A percentile compares a stretch with the other conserved stretches of the same genome.
Conservation (phyloP, 306 rosid genomes). For the Medicago lupulina region DNA sequence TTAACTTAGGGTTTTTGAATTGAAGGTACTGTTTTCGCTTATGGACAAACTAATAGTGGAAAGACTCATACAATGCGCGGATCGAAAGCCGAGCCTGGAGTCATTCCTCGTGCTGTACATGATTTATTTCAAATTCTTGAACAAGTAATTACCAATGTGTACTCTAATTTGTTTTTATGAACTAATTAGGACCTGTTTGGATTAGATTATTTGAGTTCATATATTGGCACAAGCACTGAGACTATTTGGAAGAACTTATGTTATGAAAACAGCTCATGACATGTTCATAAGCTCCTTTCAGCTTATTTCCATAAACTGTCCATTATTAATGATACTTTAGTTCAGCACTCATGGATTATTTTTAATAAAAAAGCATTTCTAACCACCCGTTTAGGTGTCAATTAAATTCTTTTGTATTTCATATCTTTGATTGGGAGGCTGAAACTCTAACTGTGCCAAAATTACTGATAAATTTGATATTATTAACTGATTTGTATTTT, state of each 20-base stretch:
- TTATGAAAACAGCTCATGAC: too few species aligned
- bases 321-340: not conserved
- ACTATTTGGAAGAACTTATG: too few species aligned
- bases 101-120: conserved; percentile 85
- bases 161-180: too few species aligned
- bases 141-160: too few species aligned
- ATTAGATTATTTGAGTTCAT: too few species aligned
- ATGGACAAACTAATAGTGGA: conserved; percentile 97
- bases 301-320: too few species aligned
- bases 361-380: not conserved
- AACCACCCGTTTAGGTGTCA: not conserved
- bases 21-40: conserved; percentile 93
- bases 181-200: too few species aligned
- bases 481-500: not conserved
- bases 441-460: not conserved
- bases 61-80: conserved; percentile 96
- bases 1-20: conserved; percentile 33
- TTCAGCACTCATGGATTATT: not conserved
- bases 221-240: too few species aligned
- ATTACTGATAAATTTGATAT: conserved; percentile 5
- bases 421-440: conserved; percentile 17
- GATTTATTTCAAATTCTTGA: conserved; percentile 58
- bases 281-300: too few species aligned
- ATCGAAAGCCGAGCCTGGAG: conserved; percentile 71
- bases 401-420: conserved; percentile 23